Base-by-base conservation (phyloP, 345 rosid genomes). In the Physaria fendleri region DNA sequence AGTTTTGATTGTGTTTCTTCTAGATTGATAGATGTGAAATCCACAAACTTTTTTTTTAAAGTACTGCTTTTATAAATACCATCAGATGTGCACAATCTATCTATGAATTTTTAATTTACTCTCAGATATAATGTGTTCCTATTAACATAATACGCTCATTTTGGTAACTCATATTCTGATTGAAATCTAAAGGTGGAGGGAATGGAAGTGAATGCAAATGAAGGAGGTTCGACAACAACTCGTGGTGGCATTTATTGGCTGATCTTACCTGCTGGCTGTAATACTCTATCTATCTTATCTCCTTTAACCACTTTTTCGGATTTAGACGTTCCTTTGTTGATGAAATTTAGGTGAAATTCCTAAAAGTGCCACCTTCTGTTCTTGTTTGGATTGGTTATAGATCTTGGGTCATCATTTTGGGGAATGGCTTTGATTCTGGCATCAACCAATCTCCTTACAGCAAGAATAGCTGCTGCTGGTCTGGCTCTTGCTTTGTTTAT, bases 251-350 rank as follows among this genome's bases (percentile, higher is more conserved):
- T 82, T 51, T 89, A 89, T 61, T 89, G 97, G 94, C 42, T 89
- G 55, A 93, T 93, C 74, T 81, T 93, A 60, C 99, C 99, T 41
- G 97, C 99, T 30, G 99, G 99, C 83, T 93, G 99, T 93, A 89
- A 83, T 58, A 8, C 49, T 15, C 35, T 20, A 11, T 38, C 50
- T 20, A n/a, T 47, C 48, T 21, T 21, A 63, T 64, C 16, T 60
- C 35, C 34, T 6, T 39, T 45, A 70, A 10, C 21, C 7, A 27
- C 2, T 41, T 41, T 20, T 29, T 21, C 10, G 6, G 7, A 44
- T 18, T 17, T 25, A 20, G 20, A 22, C 0, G 2, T 5, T 23
- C 8, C 6, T 6, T 39, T 21, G 13, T 7, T 14, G 8, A 17
- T 42, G 28, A 33, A 33, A 12, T 39, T 33, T 6, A 45, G 7